Evolutionary conservation across 2,329 filamentous ascomycete genomes (phyloP), one percentile per base, ranked within the genome.

Genomic region (Metarhizium guizhouense): DNA sequence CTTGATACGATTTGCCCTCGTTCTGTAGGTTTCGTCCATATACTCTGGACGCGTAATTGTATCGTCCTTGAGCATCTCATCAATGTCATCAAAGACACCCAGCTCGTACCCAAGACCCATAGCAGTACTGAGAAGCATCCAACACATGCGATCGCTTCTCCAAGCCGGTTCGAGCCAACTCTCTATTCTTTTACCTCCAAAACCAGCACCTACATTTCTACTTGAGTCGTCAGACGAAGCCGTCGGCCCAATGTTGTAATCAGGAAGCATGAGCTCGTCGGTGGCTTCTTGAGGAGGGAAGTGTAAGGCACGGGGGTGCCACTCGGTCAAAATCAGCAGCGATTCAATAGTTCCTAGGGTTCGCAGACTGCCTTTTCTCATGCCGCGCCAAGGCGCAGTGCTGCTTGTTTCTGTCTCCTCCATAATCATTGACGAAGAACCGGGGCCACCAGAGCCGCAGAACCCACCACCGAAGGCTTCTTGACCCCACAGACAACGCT

Each of bases 151-250:
- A 65, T 96, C 93, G 60, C 87, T 90, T 63, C 93, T 82, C 90
- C 93, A 96, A 8, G 90, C 93, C 2, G 94, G 94, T 69, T 99
- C 94, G 4, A 97, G 82, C 90, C 94, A 97, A 68, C 90, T 93
- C 67, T 96, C 91, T 60, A 96, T 94, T 32, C 91, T 79, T 68
- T 88, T 86, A 10, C 90, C 90, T 48, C 90, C 89, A 20, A 90
- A 81, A n/a, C 83, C 82, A 34, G 80, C 80, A 4, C 70, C 70
- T 3, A 68, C 57, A 3, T 64, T 66, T 20, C 63, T 66, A 6
- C 59, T 62, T 25, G 63, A 59, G n/a, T 72, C 68, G 25, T 69
- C 67, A 6, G 65, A 57, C 70, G 72, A 73, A 53, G 72, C 70
- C 13, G 69, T 64, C 29, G 75, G 72, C 5, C 61, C 75, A 6